Conservation (phyloP, 208 protist genomes). For the Leishmania guyanensis region DNA sequence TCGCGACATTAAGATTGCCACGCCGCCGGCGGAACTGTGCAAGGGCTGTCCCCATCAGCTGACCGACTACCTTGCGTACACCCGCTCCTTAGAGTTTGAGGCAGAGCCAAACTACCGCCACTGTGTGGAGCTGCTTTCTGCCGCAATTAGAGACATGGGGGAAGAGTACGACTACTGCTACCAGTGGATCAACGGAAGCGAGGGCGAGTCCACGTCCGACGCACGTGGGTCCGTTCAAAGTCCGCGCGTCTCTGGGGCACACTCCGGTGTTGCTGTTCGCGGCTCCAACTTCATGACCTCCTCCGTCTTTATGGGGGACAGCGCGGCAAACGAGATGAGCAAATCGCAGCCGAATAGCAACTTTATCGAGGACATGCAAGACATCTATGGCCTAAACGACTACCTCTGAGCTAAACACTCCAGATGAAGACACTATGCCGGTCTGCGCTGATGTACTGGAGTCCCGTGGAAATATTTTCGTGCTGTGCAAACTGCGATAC, state of each 20-base stretch:
- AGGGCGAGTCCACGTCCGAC: slow-evolving; percentile 6
- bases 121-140: slow-evolving; percentile 50
- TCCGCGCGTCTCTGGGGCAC: slow-evolving; percentile 4
- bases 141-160: slow-evolving; percentile 36
- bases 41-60: slow-evolving; percentile 68
- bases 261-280: slow-evolving; percentile 33
- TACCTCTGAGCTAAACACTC: slow-evolving; percentile 14
- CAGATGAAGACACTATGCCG: background rate
- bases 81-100: slow-evolving; percentile 63
- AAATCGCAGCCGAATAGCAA: slow-evolving; percentile 25
- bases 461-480: background rate
- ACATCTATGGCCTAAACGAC: slow-evolving; percentile 44
- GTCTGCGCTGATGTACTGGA: background rate
- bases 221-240: slow-evolving; percentile 8
- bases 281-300: slow-evolving; percentile 34
- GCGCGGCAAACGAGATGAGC: slow-evolving; percentile 12
- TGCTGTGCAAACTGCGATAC: background rate
- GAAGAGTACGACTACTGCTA: slow-evolving; percentile 69
- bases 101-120: slow-evolving; percentile 80
- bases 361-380: slow-evolving; percentile 38
- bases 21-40: slow-evolving; percentile 47
- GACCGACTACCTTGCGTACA: slow-evolving; percentile 52
- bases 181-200: slow-evolving; percentile 43
- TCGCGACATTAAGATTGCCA: slow-evolving; percentile 62
- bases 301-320: slow-evolving; percentile 25